Evolutionary conservation across 495 filamentous ascomycete genomes (phyloP).

Genomic region (Xylaria cubensis): DNA sequence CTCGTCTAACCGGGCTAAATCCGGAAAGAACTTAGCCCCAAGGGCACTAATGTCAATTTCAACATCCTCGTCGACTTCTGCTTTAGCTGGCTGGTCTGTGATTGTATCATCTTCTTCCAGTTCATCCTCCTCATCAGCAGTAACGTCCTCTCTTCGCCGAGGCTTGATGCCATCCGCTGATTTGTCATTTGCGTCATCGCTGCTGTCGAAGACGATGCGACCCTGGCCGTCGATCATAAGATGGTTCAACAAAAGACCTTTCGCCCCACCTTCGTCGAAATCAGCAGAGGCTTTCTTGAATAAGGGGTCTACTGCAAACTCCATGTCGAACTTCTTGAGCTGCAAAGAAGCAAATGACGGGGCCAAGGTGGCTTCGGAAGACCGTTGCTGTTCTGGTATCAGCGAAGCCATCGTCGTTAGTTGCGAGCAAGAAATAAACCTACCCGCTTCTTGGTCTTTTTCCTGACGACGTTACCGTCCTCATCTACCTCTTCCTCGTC

Average conservation of each 20-base stretch:
- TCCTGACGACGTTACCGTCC: slow-evolving; percentile 75
- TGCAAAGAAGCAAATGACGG: slow-evolving; percentile 86
- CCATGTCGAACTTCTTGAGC: slow-evolving; percentile 95
- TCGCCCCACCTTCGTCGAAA: slow-evolving; percentile 97
- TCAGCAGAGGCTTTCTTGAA: slow-evolving; percentile 99
- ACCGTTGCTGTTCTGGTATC: slow-evolving; percentile 61
- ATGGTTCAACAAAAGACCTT: slow-evolving; percentile 93
- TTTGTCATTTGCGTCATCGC: slow-evolving; percentile 81
- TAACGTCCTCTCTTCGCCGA: slow-evolving; percentile 49
- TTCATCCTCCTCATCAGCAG: slow-evolving; percentile 58
- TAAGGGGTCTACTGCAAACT: slow-evolving; percentile 94
- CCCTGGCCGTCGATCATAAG: slow-evolving; percentile 90
- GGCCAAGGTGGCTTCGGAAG: slow-evolving; percentile 90
- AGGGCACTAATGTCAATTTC: slow-evolving; percentile 81
- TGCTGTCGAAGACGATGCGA: slow-evolving; percentile 97
- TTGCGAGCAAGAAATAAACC: slow-evolving; percentile 10
- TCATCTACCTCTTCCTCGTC: slow-evolving; percentile 78
- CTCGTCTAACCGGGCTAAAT: slow-evolving; percentile 74
- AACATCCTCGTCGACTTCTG: slow-evolving; percentile 61
- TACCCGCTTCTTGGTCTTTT: slow-evolving; percentile 70
- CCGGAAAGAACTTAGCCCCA: slow-evolving; percentile 83
- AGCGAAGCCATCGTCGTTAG: slow-evolving; percentile 40
- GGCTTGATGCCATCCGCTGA: slow-evolving; percentile 49
- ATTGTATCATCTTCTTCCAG: slow-evolving; percentile 46
- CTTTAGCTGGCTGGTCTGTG: slow-evolving; percentile 48